Evolutionary conservation across 306 rosid species (phyloP).

Genomic region (Trifolium pratense): DNA sequence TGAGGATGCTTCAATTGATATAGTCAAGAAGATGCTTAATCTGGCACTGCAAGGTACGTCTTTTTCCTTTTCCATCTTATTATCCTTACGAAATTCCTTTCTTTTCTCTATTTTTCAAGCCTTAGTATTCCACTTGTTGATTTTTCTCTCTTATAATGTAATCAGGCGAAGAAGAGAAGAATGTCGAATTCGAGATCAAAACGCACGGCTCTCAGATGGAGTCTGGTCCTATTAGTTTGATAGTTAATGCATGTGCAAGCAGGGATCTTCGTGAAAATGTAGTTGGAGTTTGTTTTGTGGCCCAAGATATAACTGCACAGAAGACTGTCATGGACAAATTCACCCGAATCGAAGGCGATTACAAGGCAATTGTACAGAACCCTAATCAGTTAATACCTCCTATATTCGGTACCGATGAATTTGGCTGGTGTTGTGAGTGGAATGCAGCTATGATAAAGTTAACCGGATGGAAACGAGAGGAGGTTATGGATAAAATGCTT

Average conservation of each 20-base stretch:
- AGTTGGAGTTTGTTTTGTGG: slow-evolving; percentile 97
- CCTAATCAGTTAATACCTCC: slow-evolving; percentile 93
- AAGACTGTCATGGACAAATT: slow-evolving; percentile 95
- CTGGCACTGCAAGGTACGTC: slow-evolving; percentile 77
- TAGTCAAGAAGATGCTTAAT: slow-evolving; percentile 70
- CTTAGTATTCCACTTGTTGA: slow-evolving; percentile 21
- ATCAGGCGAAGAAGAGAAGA: slow-evolving; percentile 91
- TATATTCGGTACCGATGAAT: slow-evolving; percentile 90
- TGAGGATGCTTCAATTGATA: slow-evolving; percentile 73
- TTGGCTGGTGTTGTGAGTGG: slow-evolving; percentile 99
- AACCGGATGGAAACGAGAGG: slow-evolving; percentile 92
- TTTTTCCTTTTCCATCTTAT: slow-evolving; percentile 12
- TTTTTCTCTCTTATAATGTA: slow-evolving; percentile 43
- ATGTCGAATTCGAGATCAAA: slow-evolving; percentile 89
- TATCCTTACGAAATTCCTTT: background rate
- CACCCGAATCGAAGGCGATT: slow-evolving; percentile 95
- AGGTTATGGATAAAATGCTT: slow-evolving; percentile 89
- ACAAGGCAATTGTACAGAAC: slow-evolving; percentile 93
- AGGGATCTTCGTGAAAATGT: slow-evolving; percentile 77
- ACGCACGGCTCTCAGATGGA: slow-evolving; percentile 69
- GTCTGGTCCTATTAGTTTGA: slow-evolving; percentile 75
- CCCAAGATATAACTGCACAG: slow-evolving; percentile 93
- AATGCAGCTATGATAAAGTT: slow-evolving; percentile 84
- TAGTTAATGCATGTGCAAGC: slow-evolving; percentile 96
- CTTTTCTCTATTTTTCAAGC: slow-evolving; percentile 23